Conservation (phyloP, 345 rosid genomes). For the Rhodamnia argentea region DNA sequence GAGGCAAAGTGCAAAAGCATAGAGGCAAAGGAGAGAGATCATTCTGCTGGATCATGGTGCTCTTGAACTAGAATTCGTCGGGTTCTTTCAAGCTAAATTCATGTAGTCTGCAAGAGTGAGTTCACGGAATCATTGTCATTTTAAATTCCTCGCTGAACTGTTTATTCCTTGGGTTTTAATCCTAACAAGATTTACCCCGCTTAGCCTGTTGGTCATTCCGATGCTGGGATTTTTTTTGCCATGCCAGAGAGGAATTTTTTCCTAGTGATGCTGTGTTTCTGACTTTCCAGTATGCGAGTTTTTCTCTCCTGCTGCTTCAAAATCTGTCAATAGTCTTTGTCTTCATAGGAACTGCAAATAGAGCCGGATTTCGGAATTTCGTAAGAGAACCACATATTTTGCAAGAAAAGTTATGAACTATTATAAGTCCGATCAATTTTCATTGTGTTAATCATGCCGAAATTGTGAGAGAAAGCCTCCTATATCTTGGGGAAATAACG, state of each 20-base stretch:
- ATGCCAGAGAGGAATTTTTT: not conserved
- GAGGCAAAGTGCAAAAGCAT: not conserved
- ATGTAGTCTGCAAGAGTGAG: not conserved
- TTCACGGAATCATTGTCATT: not conserved
- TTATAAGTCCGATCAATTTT: not conserved
- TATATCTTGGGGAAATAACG: not conserved
- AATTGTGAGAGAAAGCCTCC: not conserved
- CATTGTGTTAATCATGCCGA: not conserved
- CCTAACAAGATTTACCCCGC: not conserved
- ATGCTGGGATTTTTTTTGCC: not conserved
- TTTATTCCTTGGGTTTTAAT: too few species aligned
- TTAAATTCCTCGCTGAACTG: not conserved
- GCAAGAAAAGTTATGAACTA: not conserved
- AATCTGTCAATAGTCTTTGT: not conserved
- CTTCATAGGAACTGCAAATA: not conserved
- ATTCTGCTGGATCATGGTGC: not conserved
- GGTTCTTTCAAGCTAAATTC: not conserved
- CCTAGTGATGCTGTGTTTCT: not conserved
- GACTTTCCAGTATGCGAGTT: not conserved
- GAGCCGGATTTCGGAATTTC: rapidly evolving
- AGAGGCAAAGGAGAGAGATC: not conserved
- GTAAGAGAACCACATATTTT: not conserved
- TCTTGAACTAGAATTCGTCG: too few species aligned
- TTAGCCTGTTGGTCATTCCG: not conserved
- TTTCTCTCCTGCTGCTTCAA: rapidly evolving